These are phyloP conservation scores for Blepharisma japonicum DNA, from an alignment of 73 alveolate genomes.

Conservation along the genomic window DNA sequence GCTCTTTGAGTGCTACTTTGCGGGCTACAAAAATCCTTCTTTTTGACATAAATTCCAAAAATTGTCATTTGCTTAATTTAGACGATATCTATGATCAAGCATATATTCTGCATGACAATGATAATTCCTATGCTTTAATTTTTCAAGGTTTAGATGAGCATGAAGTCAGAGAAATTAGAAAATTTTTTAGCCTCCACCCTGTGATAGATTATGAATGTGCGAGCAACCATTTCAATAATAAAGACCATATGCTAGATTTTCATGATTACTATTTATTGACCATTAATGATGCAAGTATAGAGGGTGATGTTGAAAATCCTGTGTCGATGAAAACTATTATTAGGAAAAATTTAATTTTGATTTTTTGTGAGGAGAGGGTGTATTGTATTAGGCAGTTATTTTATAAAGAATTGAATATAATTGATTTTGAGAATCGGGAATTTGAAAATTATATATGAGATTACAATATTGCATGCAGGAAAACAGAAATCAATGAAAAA, in stretches of 20 bases:
- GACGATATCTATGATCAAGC: too few species aligned
- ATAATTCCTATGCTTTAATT: not conserved
- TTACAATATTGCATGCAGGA: not conserved
- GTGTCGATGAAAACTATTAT: not conserved
- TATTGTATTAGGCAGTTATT: slow-evolving; percentile 3
- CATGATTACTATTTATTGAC: not conserved
- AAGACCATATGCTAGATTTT: slow-evolving; percentile 3
- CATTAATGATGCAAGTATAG: not conserved
- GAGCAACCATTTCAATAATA: not conserved
- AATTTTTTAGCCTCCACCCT: slow-evolving; percentile 11
- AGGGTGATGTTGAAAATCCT: not conserved
- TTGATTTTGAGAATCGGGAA: not conserved
- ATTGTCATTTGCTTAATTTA: too few species aligned
- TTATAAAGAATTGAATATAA: not conserved
- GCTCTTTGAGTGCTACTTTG: too few species aligned
- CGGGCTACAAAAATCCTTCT: too few species aligned
- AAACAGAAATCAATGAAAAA: not conserved
- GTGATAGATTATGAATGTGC: slow-evolving; percentile 31
- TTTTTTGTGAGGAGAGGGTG: slow-evolving; percentile 8
- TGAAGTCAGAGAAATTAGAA: not conserved
- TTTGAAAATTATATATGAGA: not conserved
- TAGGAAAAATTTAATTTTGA: not conserved
- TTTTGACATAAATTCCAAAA: too few species aligned
- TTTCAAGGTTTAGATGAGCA: slow-evolving; percentile 6
- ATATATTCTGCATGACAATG: too few species aligned